Conservation (phyloP, 2,329 filamentous ascomycete genomes). For the Claviceps cyperi region DNA sequence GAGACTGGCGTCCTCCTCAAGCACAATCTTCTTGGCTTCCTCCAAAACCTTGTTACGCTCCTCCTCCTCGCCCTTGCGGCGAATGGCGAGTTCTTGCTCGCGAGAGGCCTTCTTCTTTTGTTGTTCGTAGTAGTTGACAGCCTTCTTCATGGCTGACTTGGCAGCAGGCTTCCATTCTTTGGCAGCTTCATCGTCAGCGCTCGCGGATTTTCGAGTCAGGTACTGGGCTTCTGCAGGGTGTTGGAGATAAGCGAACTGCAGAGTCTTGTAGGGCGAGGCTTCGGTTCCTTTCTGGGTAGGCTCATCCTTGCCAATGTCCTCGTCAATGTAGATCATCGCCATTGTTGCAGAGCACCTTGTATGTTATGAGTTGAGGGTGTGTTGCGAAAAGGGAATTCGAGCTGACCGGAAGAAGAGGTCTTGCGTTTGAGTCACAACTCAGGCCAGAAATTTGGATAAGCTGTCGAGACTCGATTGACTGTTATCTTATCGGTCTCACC, state of each 20-base stretch:
- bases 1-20: constrained; percentile 55
- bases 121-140: constrained; percentile 9
- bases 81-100: constrained; percentile 9
- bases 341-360: constrained; percentile 13
- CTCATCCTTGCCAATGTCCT: constrained; percentile 63
- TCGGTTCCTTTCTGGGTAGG: constrained; percentile 52
- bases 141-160: constrained; percentile 11
- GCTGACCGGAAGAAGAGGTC: background rate
- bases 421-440: background rate
- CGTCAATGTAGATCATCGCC: constrained; percentile 42
- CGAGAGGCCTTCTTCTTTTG: constrained; percentile 12
- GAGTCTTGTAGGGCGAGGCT: constrained; percentile 64
- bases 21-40: constrained; percentile 61
- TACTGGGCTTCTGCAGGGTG: constrained; percentile 17
- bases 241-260: constrained; percentile 58
- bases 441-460: background rate
- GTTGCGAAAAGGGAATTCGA: background rate
- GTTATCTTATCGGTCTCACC: constrained; percentile 1
- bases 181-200: constrained; percentile 22
- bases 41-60: constrained; percentile 34
- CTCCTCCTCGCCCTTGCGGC: constrained; percentile 10
- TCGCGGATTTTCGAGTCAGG: constrained; percentile 36
- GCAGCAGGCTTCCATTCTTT: constrained; percentile 19
- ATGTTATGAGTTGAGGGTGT: background rate
- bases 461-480: background rate